Evolutionary conservation across 106 monocot genomes (phyloP).

Genomic region (Allium sativum): DNA sequence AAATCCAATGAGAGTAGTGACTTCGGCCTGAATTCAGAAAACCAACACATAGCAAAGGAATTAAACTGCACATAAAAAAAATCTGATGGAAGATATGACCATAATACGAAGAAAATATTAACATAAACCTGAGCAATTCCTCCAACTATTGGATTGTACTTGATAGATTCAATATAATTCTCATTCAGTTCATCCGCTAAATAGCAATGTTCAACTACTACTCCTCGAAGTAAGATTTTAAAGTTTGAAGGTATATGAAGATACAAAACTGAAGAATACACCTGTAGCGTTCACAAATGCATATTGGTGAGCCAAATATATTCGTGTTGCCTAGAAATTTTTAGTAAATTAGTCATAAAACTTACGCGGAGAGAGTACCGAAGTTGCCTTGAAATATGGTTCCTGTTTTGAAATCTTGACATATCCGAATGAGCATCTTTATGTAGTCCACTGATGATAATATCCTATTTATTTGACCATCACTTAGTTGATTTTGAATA

Average conservation of each 20-base stretch:
- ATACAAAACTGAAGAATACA: slow-evolving; percentile 56
- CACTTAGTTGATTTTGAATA: no score
- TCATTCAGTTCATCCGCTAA: slow-evolving; percentile 43
- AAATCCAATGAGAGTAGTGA: slow-evolving; percentile 8
- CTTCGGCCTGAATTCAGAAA: slow-evolving; percentile 5
- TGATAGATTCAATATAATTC: slow-evolving; percentile 49
- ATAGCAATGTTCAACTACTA: slow-evolving; percentile 32
- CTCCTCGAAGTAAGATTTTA: slow-evolving; percentile 53
- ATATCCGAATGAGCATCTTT: slow-evolving; percentile 6
- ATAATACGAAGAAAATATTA: background rate
- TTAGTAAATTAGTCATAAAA: background rate
- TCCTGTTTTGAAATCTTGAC: slow-evolving; percentile 4
- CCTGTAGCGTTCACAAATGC: slow-evolving; percentile 22
- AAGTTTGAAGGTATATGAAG: slow-evolving; percentile 45
- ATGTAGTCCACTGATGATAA: slow-evolving; percentile 16
- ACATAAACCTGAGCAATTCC: slow-evolving; percentile 28
- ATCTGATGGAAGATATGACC: background rate
- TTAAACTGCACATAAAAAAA: background rate
- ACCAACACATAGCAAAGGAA: background rate
- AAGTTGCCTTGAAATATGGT: slow-evolving; percentile 14
- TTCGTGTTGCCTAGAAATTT: background rate
- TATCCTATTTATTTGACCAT: slow-evolving; percentile 12
- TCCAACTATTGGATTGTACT: slow-evolving; percentile 36
- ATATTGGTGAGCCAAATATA: background rate
- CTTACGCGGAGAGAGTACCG: slow-evolving; percentile 5